Evolutionary conservation across 2,329 filamentous ascomycete species (phyloP).

Genomic region (Fusarium sublunatum): DNA sequence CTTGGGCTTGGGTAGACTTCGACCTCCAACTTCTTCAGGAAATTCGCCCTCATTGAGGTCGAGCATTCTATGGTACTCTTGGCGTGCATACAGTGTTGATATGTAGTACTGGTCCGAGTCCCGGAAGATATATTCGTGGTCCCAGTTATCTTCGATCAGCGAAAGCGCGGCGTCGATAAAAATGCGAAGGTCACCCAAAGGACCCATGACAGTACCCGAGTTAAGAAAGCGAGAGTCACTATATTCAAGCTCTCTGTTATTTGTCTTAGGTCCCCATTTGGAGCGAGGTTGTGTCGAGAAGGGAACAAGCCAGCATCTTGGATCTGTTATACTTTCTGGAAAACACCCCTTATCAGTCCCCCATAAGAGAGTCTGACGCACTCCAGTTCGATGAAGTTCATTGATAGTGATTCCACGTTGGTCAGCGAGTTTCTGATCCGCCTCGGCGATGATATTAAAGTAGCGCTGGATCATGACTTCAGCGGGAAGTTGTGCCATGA

Average conservation of each 20-base stretch:
- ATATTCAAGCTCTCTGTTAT: constrained; percentile 16
- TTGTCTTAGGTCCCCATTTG: constrained; percentile 34
- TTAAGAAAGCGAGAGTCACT: constrained; percentile 36
- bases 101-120: constrained; percentile 42
- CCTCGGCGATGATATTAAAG: constrained; percentile 22
- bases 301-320: constrained; percentile 39
- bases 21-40: constrained; percentile 21
- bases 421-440: constrained; percentile 37
- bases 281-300: constrained; percentile 30
- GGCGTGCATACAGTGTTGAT: constrained; percentile 35
- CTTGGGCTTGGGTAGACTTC: constrained; percentile 27
- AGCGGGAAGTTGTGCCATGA: constrained; percentile 42
- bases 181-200: constrained; percentile 33
- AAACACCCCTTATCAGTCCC: constrained; percentile 41
- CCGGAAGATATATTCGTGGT: constrained; percentile 17
- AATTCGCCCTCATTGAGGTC: constrained; percentile 25
- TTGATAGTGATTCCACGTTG: constrained; percentile 31
- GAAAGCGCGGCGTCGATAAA: constrained; percentile 34
- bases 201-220: constrained; percentile 41
- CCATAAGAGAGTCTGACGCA: constrained; percentile 40
- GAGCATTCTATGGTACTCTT: constrained; percentile 38
- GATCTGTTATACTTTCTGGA: constrained; percentile 12
- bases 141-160: constrained; percentile 19
- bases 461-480: constrained; percentile 41
- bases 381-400: constrained; percentile 25